phyloP scores from a whole-genome alignment of 306 rosid species.

The Ziziphus jujuba region DNA sequence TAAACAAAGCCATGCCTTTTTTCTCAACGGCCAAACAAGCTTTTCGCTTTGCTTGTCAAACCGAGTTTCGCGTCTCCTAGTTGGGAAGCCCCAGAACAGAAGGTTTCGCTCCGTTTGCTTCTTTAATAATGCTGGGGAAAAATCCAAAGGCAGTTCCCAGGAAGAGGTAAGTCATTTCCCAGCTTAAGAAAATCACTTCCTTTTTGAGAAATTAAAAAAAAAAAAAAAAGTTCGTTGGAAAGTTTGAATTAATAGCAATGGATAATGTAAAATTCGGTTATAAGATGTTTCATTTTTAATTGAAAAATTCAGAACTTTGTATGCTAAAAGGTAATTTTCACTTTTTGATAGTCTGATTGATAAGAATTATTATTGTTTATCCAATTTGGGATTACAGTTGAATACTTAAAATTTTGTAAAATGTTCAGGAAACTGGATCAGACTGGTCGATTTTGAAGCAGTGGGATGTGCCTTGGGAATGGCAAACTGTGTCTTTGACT shows the following conservation, averaged over 20 bases:
- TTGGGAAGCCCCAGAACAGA: conserved; percentile 12
- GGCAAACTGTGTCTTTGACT: conserved; percentile 87
- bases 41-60: conserved; percentile 13
- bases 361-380: background rate
- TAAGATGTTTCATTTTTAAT: too few species aligned
- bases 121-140: conserved; percentile 51
- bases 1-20: conserved; percentile 33
- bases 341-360: background rate
- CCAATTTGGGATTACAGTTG: background rate
- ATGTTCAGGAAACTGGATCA: conserved; percentile 54
- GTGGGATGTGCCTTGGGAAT: conserved; percentile 98
- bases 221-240: background rate
- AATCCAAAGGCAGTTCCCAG: conserved; percentile 39
- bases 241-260: background rate
- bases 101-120: conserved; percentile 43
- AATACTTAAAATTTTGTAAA: background rate
- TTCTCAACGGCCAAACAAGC: conserved; percentile 28
- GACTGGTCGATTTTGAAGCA: conserved; percentile 73
- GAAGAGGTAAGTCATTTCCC: conserved; percentile 42
- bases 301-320: too few species aligned
- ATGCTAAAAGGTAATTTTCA: too few species aligned
- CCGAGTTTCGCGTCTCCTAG: conserved; percentile 5
- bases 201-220: background rate
- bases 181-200: background rate
- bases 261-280: too few species aligned